Base-by-base conservation (phyloP, 352 stramenopile species). In the Pseudoperonospora humuli region DNA sequence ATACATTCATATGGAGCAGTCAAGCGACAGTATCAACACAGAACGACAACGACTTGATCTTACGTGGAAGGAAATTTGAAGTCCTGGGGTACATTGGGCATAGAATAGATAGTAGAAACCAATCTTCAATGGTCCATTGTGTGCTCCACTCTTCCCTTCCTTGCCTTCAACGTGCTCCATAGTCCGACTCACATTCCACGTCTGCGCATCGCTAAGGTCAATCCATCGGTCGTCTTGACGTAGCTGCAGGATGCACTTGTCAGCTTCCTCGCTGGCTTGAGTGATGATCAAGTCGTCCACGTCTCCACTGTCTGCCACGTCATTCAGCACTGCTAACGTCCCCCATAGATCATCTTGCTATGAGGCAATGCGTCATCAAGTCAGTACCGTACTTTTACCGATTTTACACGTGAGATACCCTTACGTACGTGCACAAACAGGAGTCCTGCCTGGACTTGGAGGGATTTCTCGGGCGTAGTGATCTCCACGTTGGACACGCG, bases 41-140 rank as follows among this genome's bases (percentile, higher is more conserved):
- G n/a, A n/a, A n/a, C n/a, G n/a, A n/a, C n/a, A n/a, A n/a, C n/a
- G n/a, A n/a, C n/a, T n/a, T n/a, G n/a, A n/a, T 2, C 60, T 52
- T 55, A 89, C 76, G 13, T 95, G 83, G 61, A 97, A 97, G 2
- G 94, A 83, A 7, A 95, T 70, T 32, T 79, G 54, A 41, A 95
- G 56, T 21, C 79, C 67, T 19, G 55, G 55, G 0, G 61, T 75
- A 58, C 87, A 96, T 10, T 88, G 75, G 13, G 67, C 82, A 54
- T 85, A 95, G 33, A 95, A 83, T 14, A 96, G 45, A 41, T 93
- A 91, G 64, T 96, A 96, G 36, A 96, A 86, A 3, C 87, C 86
- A 2, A 64, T 50, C 1, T 15, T 34, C 1, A 75, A 45, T 18
- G 69, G 45, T 44, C 45, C 39, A 14, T 61, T 57, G 29, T 57